These are phyloP conservation scores for Yamadazyma olivae DNA, from an alignment of 805 yeast genomes.

Conservation along the genomic window DNA sequence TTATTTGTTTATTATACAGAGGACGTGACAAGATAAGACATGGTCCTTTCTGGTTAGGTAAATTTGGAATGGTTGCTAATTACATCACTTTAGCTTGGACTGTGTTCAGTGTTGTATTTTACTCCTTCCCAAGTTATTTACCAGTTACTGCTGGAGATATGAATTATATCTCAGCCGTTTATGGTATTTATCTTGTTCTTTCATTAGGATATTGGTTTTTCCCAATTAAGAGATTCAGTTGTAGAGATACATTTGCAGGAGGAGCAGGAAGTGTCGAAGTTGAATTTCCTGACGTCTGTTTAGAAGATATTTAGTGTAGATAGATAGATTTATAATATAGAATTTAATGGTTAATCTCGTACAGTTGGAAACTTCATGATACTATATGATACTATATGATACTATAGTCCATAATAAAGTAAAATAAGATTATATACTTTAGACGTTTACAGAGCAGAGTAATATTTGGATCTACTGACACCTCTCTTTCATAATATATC, in stretches of 20 bases:
- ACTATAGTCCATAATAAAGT: too few relatives aligned
- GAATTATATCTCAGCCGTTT: conserved; percentile 18
- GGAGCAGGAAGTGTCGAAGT: conserved; percentile 38
- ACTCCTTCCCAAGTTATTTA: conserved; percentile 32
- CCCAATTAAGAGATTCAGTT: conserved; percentile 25
- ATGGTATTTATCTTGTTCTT: conserved; percentile 26
- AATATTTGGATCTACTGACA: conserved; percentile 46
- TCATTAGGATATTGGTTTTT: conserved; percentile 41
- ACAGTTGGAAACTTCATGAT: too few relatives aligned
- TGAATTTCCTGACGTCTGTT: conserved; percentile 44
- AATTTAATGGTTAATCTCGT: neutral
- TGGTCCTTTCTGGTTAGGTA: conserved; percentile 43
- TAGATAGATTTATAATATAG: too few relatives aligned
- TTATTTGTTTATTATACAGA: conserved; percentile 29
- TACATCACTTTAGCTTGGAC: conserved; percentile 32
- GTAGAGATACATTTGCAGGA: conserved; percentile 41
- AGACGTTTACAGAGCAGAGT: neutral
- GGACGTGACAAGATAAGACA: conserved; percentile 37
- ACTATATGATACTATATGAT: too few relatives aligned
- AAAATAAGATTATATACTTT: too few relatives aligned
- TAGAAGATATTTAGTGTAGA: conserved; percentile 19
- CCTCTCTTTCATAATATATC: conserved; percentile 49
- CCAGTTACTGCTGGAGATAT: conserved; percentile 22
- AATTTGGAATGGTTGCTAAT: conserved; percentile 32
- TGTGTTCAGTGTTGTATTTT: conserved; percentile 35